Evolutionary conservation across 164 flowering plant genomes (phyloP).

Genomic region (Piper betle): DNA sequence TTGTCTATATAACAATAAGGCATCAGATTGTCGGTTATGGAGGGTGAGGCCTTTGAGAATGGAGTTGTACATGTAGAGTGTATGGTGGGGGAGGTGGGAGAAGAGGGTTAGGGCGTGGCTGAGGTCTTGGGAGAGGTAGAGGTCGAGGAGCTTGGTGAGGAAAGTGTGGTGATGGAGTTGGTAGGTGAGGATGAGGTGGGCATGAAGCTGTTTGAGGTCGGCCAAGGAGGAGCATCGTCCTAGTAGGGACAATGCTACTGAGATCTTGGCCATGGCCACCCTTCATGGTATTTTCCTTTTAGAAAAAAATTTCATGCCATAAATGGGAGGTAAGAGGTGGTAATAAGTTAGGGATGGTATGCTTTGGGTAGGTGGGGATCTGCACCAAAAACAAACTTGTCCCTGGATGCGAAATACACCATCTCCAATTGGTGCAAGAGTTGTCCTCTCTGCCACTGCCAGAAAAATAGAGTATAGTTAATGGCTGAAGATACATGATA

Average conservation of each 20-base stretch:
- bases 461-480: no score
- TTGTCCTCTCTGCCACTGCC: no score
- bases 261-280: constrained; percentile 1
- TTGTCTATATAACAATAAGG: constrained; percentile 12
- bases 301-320: no score
- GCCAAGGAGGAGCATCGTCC: constrained; percentile 13
- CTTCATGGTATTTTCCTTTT: background rate
- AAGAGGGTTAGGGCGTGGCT: constrained; percentile 15
- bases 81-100: constrained; percentile 9
- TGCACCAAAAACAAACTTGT: no score
- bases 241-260: constrained; percentile 6
- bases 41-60: constrained; percentile 15
- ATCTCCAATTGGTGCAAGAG: no score
- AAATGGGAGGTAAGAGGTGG: no score
- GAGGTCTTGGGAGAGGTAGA: constrained; percentile 13
- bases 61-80: constrained; percentile 20
- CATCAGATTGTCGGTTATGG: background rate
- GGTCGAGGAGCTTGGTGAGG: constrained; percentile 15
- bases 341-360: no score
- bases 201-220: constrained; percentile 16
- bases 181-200: constrained; percentile 13
- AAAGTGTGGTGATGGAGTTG: constrained; percentile 8
- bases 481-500: no score
- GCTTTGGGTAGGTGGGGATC: no score
- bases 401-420: no score